phyloP scores from a whole-genome alignment of 495 filamentous ascomycete genomes.

The Viridothelium virens region DNA sequence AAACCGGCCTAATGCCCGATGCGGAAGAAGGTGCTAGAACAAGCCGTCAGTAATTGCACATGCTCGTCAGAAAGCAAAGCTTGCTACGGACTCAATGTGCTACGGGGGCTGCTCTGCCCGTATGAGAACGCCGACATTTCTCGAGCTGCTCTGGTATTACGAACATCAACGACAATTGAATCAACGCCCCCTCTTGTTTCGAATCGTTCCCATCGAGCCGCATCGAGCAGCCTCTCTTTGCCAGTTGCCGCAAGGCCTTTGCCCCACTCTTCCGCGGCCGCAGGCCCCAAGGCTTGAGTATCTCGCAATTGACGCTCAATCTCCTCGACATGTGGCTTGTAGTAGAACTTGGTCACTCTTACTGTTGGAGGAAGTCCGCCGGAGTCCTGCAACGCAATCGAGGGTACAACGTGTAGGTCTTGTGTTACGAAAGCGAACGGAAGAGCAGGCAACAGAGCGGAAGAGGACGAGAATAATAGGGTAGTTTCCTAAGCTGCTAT shows the following conservation, averaged over 20 bases:
- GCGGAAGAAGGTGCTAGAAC: not conserved
- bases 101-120: not conserved
- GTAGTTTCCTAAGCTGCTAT: conserved; percentile 50
- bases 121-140: not conserved
- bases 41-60: not conserved
- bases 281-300: conserved; percentile 51
- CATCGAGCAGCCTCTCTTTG: conserved; percentile 48
- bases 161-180: not conserved
- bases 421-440: conserved; percentile 56
- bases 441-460: conserved; percentile 51
- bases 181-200: conserved; percentile 29
- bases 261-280: conserved; percentile 62
- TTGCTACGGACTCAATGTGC: conserved; percentile 1
- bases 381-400: conserved; percentile 42
- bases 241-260: conserved; percentile 59
- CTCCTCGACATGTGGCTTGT: conserved; percentile 46
- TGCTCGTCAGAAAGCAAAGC: not conserved
- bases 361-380: conserved; percentile 39
- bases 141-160: not conserved
- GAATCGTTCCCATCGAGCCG: conserved; percentile 64
- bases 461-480: conserved; percentile 51
- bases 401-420: conserved; percentile 48
- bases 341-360: conserved; percentile 55
- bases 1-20: not conserved
- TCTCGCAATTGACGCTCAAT: conserved; percentile 51